These are phyloP conservation scores for Juglanconis oblonga DNA, from an alignment of 2,329 filamentous ascomycete genomes.

Conservation along the genomic window DNA sequence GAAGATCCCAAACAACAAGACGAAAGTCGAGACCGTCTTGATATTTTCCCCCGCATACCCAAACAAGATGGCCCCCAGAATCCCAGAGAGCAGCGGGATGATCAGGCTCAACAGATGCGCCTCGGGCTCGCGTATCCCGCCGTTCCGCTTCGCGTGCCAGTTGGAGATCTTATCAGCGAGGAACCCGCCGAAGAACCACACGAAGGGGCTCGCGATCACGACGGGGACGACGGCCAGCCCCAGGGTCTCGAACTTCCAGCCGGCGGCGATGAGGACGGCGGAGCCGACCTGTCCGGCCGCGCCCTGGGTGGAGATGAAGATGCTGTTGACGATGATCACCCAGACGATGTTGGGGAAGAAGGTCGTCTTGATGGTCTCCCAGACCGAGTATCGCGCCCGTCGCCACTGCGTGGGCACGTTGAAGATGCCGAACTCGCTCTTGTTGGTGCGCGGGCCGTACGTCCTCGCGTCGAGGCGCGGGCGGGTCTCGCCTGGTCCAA, in stretches of 20 bases:
- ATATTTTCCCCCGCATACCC: conserved; percentile 23
- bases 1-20: conserved; percentile 23
- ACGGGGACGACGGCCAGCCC: conserved; percentile 25
- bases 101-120: conserved; percentile 25
- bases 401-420: conserved; percentile 24
- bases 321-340: conserved; percentile 26
- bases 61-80: conserved; percentile 23
- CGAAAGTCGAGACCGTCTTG: conserved; percentile 17
- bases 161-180: conserved; percentile 30
- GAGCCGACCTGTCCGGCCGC: conserved; percentile 23
- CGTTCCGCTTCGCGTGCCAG: conserved; percentile 20
- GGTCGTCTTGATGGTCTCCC: conserved; percentile 25
- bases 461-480: conserved; percentile 25
- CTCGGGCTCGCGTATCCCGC: conserved; percentile 26
- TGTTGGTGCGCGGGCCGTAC: conserved; percentile 24
- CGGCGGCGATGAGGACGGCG: conserved; percentile 22
- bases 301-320: conserved; percentile 24
- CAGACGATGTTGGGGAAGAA: conserved; percentile 29
- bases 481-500: conserved; percentile 24
- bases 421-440: conserved; percentile 28
- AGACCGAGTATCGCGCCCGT: conserved; percentile 19
- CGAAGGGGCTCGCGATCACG: conserved; percentile 20
- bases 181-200: conserved; percentile 30
- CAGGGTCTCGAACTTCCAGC: conserved; percentile 27
- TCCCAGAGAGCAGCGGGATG: conserved; percentile 22